Evolutionary conservation across 2,329 filamentous ascomycete genomes (phyloP).

Genomic region (Ilyonectria sp.): DNA sequence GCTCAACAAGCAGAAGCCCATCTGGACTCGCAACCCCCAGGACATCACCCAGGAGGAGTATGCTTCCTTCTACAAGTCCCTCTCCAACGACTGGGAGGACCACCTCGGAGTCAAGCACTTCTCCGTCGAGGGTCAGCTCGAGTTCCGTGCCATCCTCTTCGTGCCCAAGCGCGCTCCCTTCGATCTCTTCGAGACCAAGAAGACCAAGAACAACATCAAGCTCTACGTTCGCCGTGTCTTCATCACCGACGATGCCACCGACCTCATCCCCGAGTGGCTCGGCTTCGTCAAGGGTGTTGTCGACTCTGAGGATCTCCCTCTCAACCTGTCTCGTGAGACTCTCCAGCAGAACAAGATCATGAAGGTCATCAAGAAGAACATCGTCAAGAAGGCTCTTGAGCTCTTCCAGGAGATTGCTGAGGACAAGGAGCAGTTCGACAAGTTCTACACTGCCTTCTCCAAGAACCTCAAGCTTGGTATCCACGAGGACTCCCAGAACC

Average conservation of each 20-base stretch:
- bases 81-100: slow-evolving; percentile 99
- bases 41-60: slow-evolving; percentile 98
- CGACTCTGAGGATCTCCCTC: slow-evolving; percentile 98
- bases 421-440: slow-evolving; percentile 99
- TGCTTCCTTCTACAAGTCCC: slow-evolving; percentile 99
- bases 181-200: slow-evolving; percentile 99
- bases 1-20: slow-evolving; percentile 99
- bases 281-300: slow-evolving; percentile 99
- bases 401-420: slow-evolving; percentile 99
- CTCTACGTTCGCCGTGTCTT: slow-evolving; percentile 99
- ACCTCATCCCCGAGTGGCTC: slow-evolving; percentile 99
- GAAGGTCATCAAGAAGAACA: slow-evolving; percentile 99
- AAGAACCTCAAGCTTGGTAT: slow-evolving; percentile 99
- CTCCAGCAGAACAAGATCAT: slow-evolving; percentile 99
- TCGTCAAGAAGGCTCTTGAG: slow-evolving; percentile 99
- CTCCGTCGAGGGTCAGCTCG: slow-evolving; percentile 99
- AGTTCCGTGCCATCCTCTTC: slow-evolving; percentile 99
- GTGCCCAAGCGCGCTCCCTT: slow-evolving; percentile 99
- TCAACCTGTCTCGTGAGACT: slow-evolving; percentile 99
- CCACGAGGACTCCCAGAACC: slow-evolving; percentile 99
- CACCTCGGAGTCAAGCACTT: slow-evolving; percentile 99
- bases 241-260: slow-evolving; percentile 99
- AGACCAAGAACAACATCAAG: slow-evolving; percentile 99
- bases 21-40: slow-evolving; percentile 98
- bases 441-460: slow-evolving; percentile 99